These are phyloP conservation scores for Thuidium tamariscinum DNA, from an alignment of 225 moss, liverwort and hornwort species.

Conservation along the genomic window DNA sequence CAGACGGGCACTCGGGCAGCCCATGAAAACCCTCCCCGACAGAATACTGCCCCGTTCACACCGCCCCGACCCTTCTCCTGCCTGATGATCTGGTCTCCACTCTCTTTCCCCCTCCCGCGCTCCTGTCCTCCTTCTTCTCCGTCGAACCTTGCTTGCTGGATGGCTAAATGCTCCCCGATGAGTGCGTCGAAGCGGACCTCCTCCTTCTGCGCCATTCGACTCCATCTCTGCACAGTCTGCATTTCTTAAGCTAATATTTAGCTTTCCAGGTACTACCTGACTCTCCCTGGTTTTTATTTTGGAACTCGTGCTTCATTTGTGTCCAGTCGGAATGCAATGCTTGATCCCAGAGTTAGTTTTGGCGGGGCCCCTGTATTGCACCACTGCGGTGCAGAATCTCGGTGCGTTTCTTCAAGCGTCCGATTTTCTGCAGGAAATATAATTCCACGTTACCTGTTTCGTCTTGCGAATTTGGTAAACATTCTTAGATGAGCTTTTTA, in stretches of 20 bases:
- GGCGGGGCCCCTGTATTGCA: not conserved
- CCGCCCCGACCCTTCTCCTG: not conserved
- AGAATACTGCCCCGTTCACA: not conserved
- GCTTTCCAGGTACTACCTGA: not conserved
- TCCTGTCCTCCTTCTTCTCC: not conserved
- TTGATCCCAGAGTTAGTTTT: not conserved
- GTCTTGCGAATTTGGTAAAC: not conserved
- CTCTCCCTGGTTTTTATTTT: not conserved
- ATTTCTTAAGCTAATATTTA: not conserved
- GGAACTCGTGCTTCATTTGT: not conserved
- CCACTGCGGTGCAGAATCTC: not conserved
- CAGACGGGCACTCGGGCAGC: not conserved
- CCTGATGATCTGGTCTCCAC: not conserved
- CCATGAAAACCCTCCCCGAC: not conserved
- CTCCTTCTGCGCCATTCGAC: not conserved
- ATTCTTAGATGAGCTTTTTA: not conserved
- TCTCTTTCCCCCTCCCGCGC: not conserved
- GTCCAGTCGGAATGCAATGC: not conserved
- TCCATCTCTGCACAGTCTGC: not conserved
- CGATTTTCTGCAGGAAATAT: not conserved
- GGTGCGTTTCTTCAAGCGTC: not conserved
- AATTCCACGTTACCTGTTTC: not conserved
- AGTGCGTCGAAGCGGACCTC: not conserved
- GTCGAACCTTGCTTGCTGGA: not conserved
- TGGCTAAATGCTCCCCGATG: no score